Conservation (phyloP, 345 rosid genomes). For the Passiflora organensis region DNA sequence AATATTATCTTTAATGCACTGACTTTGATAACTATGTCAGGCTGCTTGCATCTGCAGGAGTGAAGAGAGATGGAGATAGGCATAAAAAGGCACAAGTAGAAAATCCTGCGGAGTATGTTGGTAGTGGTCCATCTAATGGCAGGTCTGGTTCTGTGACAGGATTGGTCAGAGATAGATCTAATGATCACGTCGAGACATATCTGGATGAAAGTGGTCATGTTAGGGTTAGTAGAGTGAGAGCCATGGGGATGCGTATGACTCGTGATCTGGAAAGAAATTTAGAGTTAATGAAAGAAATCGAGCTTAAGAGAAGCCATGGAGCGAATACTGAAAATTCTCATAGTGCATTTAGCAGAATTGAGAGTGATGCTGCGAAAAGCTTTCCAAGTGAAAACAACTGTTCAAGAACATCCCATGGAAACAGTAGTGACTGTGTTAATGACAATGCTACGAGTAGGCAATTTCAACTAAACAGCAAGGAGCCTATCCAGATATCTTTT, state of each 20-base stretch:
- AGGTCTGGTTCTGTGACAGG: slow-evolving; percentile 39
- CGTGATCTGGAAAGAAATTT: slow-evolving; percentile 94
- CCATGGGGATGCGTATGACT: slow-evolving; percentile 94
- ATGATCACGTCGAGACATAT: slow-evolving; percentile 71
- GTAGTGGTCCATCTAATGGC: slow-evolving; percentile 21
- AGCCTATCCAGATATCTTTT: slow-evolving; percentile 67
- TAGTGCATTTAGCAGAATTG: slow-evolving; percentile 24
- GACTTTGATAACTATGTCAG: slow-evolving; percentile 33
- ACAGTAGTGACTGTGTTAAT: slow-evolving; percentile 25
- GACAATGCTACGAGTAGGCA: slow-evolving; percentile 29
- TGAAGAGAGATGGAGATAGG: slow-evolving; percentile 36
- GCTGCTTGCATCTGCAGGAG: slow-evolving; percentile 52
- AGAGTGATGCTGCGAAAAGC: slow-evolving; percentile 22
- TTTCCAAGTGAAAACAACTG: slow-evolving; percentile 31
- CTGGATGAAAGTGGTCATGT: slow-evolving; percentile 72
- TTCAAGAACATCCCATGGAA: slow-evolving; percentile 28
- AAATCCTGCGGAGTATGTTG: slow-evolving; percentile 28
- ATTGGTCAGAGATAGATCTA: slow-evolving; percentile 32
- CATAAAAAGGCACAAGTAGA: slow-evolving; percentile 24
- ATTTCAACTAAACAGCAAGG: slow-evolving; percentile 23
- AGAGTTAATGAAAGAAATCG: slow-evolving; percentile 84
- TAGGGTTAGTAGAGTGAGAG: slow-evolving; percentile 68
- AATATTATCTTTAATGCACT: slow-evolving; percentile 3
- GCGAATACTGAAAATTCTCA: slow-evolving; percentile 15
- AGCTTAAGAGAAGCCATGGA: slow-evolving; percentile 34